These are phyloP conservation scores for Fusarium denticulatum DNA, from an alignment of 2,329 filamentous ascomycete genomes.

Conservation along the genomic window DNA sequence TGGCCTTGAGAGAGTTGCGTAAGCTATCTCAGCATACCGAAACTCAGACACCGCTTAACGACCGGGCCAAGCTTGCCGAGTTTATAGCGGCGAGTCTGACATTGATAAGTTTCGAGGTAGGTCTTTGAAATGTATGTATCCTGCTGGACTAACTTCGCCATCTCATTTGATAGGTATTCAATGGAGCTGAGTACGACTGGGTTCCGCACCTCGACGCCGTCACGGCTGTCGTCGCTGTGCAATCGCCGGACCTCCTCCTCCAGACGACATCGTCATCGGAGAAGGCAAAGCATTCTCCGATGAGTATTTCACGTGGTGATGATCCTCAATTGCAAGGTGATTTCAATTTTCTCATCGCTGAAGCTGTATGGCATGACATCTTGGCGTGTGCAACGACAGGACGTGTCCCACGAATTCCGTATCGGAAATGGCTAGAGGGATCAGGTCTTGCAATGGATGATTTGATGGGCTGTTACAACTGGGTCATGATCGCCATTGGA, in stretches of 20 bases:
- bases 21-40: neutral
- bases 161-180: neutral
- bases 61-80: neutral
- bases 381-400: neutral
- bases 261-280: too few species aligned
- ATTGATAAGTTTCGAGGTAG: neutral
- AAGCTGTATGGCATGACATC: neutral
- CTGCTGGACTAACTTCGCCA: neutral
- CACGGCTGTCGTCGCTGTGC: neutral
- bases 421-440: neutral
- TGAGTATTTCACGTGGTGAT: accelerated
- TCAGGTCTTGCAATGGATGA: neutral
- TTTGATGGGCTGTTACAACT: neutral
- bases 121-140: accelerated
- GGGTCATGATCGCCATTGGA: neutral
- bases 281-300: neutral
- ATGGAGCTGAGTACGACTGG: neutral
- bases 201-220: neutral
- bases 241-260: neutral
- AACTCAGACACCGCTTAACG: neutral
- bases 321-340: neutral
- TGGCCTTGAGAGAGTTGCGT: neutral
- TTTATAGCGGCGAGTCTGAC: neutral
- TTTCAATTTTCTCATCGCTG: neutral
- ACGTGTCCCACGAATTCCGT: neutral